Conservation (phyloP, 352 stramenopile genomes). For the Pilasporangium apinafurcum region DNA sequence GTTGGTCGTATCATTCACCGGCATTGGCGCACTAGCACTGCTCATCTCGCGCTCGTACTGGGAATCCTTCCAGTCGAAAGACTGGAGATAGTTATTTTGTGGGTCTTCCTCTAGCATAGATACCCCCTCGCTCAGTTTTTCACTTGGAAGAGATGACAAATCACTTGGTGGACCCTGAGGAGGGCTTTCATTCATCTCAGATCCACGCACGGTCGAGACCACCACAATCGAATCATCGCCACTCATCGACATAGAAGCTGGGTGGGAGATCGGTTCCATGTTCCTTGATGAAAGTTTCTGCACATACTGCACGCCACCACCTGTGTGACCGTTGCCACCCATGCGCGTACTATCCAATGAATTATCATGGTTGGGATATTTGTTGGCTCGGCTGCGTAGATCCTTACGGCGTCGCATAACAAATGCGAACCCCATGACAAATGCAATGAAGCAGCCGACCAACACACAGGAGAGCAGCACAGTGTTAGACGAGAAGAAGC, state of each 20-base stretch:
- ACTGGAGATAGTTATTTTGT: conserved; percentile 31
- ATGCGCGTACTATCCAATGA: conserved; percentile 25
- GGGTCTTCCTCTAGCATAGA: conserved; percentile 48
- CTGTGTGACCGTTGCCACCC: conserved; percentile 24
- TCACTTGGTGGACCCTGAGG: conserved; percentile 30
- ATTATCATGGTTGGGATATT: conserved; percentile 15
- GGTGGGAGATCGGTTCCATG: conserved; percentile 24
- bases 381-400: conserved; percentile 18
- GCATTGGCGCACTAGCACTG: conserved; percentile 14
- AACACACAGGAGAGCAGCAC: conserved; percentile 32
- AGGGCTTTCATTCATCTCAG: conserved; percentile 28
- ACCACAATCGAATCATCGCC: conserved; percentile 27
- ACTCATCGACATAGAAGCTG: conserved; percentile 23
- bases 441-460: conserved; percentile 21
- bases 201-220: conserved; percentile 28
- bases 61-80: conserved; percentile 42
- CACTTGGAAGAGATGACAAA: conserved; percentile 33
- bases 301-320: conserved; percentile 24
- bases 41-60: conserved; percentile 20
- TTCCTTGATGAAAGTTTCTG: conserved; percentile 40
- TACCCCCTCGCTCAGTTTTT: conserved; percentile 34
- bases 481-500: conserved; percentile 14
- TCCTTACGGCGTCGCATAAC: conserved; percentile 42
- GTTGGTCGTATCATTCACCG: too few relatives aligned
- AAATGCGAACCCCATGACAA: conserved; percentile 27